These are phyloP conservation scores for Aegilops umbellulata DNA, from an alignment of 176 grass and related monocot genomes.

Conservation along the genomic window DNA sequence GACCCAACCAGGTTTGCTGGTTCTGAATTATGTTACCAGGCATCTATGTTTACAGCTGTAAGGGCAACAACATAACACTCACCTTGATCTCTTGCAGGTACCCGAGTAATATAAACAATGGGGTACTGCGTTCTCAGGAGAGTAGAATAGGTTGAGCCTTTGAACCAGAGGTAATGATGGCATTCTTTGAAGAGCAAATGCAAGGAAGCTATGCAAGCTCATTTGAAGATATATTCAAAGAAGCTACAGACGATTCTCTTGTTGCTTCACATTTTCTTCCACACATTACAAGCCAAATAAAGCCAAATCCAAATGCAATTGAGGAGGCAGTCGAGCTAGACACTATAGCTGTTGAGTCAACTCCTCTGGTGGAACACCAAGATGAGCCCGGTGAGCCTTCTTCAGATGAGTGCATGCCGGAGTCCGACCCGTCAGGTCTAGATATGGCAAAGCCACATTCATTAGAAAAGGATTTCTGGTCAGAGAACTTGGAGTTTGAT, in stretches of 20 bases:
- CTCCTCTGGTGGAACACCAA: not conserved
- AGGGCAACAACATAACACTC: not conserved
- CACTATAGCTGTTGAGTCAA: not conserved
- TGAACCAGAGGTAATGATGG: not conserved
- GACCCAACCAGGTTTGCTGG: not conserved
- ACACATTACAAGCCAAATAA: not conserved
- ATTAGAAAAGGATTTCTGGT: not conserved
- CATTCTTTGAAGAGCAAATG: not conserved
- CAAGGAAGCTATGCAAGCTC: not conserved
- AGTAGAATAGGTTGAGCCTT: not conserved
- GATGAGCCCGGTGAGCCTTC: not conserved
- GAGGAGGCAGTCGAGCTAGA: not conserved
- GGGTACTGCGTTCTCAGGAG: not conserved
- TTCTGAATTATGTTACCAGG: not conserved
- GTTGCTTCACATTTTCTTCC: not conserved
- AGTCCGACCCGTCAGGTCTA: not conserved
- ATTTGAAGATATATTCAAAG: not conserved
- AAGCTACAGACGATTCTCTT: not conserved
- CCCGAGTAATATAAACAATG: not conserved
- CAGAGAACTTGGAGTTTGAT: not conserved
- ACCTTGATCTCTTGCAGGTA: not conserved
- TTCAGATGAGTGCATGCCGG: not conserved
- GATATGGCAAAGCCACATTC: not conserved
- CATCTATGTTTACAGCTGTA: not conserved
- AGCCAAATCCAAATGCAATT: not conserved